A percentile compares a stretch with the other conserved stretches of the same genome.
phyloP scores from a whole-genome alignment of 139 green algal species.

The Asterochloris sp. region DNA sequence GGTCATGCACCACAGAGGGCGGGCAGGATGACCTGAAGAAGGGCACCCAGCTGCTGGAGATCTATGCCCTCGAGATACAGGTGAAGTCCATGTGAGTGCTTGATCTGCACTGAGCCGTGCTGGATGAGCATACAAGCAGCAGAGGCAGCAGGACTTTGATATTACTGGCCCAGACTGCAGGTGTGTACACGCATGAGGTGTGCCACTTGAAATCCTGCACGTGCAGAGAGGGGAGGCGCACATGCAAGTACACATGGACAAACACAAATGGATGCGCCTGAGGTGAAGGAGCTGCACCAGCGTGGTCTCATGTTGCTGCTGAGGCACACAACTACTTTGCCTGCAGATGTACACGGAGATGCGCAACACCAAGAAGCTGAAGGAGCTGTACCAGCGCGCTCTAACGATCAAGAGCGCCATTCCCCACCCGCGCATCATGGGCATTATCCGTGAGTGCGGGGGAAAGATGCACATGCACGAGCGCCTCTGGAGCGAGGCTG shows the following conservation, averaged over 20 bases:
- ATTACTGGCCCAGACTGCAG: neutral
- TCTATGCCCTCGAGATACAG: constrained; percentile 98
- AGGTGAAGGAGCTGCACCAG: neutral
- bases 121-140: too few relatives aligned
- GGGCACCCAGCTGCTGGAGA: constrained; percentile 97
- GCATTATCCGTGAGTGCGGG: constrained; percentile 95
- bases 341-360: constrained; percentile 87
- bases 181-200: neutral
- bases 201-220: too few relatives aligned
- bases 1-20: constrained; percentile 83
- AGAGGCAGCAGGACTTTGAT: neutral
- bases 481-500: constrained; percentile 80
- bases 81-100: neutral
- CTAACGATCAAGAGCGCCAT: constrained; percentile 91
- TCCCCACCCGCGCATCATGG: constrained; percentile 96
- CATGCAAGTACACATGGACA: neutral
- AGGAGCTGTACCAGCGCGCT: constrained; percentile 75
- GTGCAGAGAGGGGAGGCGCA: too few relatives aligned
- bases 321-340: neutral
- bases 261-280: neutral
- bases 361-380: constrained; percentile 93
- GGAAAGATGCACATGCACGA: constrained; percentile 99
- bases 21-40: constrained; percentile 94
- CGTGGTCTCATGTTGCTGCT: neutral
- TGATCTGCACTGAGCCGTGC: too few relatives aligned